Percentiles rank a stretch among this genome's conserved stretches.
These are phyloP conservation scores for Schizophyllum commune DNA, from an alignment of 1,284 basidiomycete genomes.

Conservation along the genomic window DNA sequence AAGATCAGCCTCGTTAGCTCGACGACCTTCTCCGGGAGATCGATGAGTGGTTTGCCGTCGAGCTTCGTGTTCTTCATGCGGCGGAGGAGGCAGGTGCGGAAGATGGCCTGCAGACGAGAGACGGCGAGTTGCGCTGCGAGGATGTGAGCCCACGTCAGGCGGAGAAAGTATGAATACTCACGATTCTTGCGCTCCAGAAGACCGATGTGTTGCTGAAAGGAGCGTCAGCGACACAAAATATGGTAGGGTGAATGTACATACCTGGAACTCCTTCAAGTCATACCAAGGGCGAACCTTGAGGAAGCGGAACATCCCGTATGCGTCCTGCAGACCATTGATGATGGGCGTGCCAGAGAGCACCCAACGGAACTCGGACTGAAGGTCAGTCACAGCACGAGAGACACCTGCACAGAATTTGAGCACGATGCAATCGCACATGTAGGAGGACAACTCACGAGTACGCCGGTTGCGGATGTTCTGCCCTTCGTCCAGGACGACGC, in stretches of 20 bases:
- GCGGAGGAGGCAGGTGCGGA: constrained; percentile 41
- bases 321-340: constrained; percentile 44
- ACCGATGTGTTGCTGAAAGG: constrained; percentile 23
- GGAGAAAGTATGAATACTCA: constrained; percentile 17
- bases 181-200: constrained; percentile 37
- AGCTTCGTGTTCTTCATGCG: constrained; percentile 48
- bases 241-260: not conserved
- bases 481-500: constrained; percentile 48
- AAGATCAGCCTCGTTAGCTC: constrained; percentile 43
- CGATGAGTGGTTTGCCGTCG: constrained; percentile 53
- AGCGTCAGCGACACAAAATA: not conserved
- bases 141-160: constrained; percentile 1
- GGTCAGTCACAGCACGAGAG: constrained; percentile 39
- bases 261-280: constrained; percentile 41
- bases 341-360: constrained; percentile 52
- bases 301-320: constrained; percentile 46
- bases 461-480: constrained; percentile 45
- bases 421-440: not conserved
- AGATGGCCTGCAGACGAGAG: constrained; percentile 42
- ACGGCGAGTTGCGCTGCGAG: constrained; percentile 38
- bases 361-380: constrained; percentile 40
- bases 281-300: constrained; percentile 43
- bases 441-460: constrained; percentile 29
- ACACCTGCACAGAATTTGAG: constrained; percentile 23
- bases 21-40: constrained; percentile 47